A percentile compares a stretch with the other conserved stretches of the same genome.
Conservation (phyloP, 2,329 filamentous ascomycete genomes). For the Emmonsia crescens region DNA sequence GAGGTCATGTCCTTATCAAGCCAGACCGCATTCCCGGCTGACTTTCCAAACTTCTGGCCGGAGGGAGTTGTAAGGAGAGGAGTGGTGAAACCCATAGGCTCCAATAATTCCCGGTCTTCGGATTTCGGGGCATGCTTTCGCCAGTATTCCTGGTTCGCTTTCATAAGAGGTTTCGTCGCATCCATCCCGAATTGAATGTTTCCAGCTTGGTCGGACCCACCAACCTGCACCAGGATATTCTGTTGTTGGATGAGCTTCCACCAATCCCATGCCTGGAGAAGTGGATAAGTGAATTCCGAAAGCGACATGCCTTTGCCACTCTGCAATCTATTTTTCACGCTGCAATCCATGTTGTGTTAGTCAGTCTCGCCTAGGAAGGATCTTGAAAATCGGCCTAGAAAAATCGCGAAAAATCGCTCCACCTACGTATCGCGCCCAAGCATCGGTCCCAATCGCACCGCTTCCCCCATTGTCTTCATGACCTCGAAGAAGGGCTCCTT, state of each 20-base stretch:
- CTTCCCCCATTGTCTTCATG: slow-evolving; percentile 59
- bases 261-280: slow-evolving; percentile 95
- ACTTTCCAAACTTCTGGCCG: slow-evolving; percentile 91
- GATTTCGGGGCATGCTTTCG: slow-evolving; percentile 11
- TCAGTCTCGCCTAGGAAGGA: not conserved
- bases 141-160: slow-evolving; percentile 35
- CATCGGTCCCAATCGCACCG: slow-evolving; percentile 74
- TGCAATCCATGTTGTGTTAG: slow-evolving; percentile 19
- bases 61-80: slow-evolving; percentile 77
- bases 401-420: slow-evolving; percentile 1
- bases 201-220: slow-evolving; percentile 90
- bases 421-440: slow-evolving; percentile 76
- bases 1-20: slow-evolving; percentile 71
- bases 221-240: slow-evolving; percentile 73
- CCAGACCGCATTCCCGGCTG: slow-evolving; percentile 88
- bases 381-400: not conserved
- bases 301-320: slow-evolving; percentile 87
- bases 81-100: slow-evolving; percentile 76
- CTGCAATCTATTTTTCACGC: slow-evolving; percentile 72
- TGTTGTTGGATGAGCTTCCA: slow-evolving; percentile 66
- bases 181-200: slow-evolving; percentile 91
- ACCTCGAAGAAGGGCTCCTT: slow-evolving; percentile 62
- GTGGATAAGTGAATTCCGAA: slow-evolving; percentile 82
- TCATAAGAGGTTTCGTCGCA: slow-evolving; percentile 63
- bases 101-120: slow-evolving; percentile 22